Percentiles rank a stretch among this genome's conserved stretches.
phyloP scores from a whole-genome alignment of 352 stramenopile genomes.

The Pythium rhizo-oryzae region DNA sequence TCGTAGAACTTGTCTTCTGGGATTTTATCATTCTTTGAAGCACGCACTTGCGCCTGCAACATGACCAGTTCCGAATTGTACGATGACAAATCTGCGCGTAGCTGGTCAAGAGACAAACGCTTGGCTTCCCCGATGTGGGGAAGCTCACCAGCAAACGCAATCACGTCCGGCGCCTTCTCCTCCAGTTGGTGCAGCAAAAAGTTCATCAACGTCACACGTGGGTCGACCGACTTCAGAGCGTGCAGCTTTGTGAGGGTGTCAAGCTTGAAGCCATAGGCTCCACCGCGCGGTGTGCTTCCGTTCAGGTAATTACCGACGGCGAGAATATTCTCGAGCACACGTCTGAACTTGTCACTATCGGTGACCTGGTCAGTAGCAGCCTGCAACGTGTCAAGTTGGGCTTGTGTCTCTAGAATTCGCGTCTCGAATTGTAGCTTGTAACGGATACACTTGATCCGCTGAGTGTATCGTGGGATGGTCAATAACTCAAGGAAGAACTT shows the following conservation, averaged over 20 bases:
- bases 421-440: constrained; percentile 89
- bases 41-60: constrained; percentile 81
- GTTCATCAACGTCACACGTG: constrained; percentile 82
- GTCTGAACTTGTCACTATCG: constrained; percentile 81
- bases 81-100: constrained; percentile 74
- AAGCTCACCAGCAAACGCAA: constrained; percentile 79
- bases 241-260: constrained; percentile 90
- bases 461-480: constrained; percentile 85
- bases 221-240: constrained; percentile 84
- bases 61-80: constrained; percentile 87
- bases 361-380: constrained; percentile 80
- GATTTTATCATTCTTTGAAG: constrained; percentile 76
- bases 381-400: constrained; percentile 78
- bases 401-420: constrained; percentile 81
- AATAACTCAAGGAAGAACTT: constrained; percentile 89
- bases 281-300: constrained; percentile 83
- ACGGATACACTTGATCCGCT: constrained; percentile 88
- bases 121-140: constrained; percentile 80
- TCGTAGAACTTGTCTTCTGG: constrained; percentile 78
- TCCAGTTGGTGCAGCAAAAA: constrained; percentile 79
- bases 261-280: constrained; percentile 92
- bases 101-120: constrained; percentile 78
- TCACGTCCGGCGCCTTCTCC: constrained; percentile 74
- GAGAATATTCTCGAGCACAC: constrained; percentile 85
- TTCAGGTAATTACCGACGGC: constrained; percentile 94